These are phyloP conservation scores for Flaveria sonorensis DNA, from an alignment of 129 eudicot species.

Conservation along the genomic window DNA sequence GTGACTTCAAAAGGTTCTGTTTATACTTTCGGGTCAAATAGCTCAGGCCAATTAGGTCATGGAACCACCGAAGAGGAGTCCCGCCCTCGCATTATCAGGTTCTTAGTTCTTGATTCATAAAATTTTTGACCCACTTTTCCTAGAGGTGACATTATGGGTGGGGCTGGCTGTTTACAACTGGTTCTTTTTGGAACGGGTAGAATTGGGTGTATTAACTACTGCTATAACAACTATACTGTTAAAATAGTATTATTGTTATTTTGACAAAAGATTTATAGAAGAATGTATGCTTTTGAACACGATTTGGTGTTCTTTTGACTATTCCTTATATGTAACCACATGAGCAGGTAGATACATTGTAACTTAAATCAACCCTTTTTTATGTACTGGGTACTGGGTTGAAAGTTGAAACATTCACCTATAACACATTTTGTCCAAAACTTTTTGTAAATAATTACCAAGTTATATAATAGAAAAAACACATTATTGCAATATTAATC, in stretches of 20 bases:
- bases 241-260: not conserved
- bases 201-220: not conserved
- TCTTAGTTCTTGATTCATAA: slow-evolving; percentile 5
- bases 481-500: not conserved
- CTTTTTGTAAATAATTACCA: not conserved
- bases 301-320: not conserved
- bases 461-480: not conserved
- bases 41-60: slow-evolving; percentile 93
- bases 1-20: slow-evolving; percentile 84
- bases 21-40: slow-evolving; percentile 85
- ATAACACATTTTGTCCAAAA: not conserved
- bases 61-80: slow-evolving; percentile 71
- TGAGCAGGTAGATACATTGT: not conserved
- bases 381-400: not conserved
- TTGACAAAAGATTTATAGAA: not conserved
- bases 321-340: not conserved
- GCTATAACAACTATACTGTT: not conserved
- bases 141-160: not conserved
- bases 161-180: not conserved
- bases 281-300: not conserved
- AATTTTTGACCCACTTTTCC: not conserved
- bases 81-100: slow-evolving; percentile 80
- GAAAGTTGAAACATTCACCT: not conserved
- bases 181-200: not conserved
- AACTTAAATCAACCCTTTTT: not conserved